Evolutionary conservation across 129 eudicot species (phyloP), one percentile per base, ranked within the genome.

Genomic region (Smallanthus sonchifolius): DNA sequence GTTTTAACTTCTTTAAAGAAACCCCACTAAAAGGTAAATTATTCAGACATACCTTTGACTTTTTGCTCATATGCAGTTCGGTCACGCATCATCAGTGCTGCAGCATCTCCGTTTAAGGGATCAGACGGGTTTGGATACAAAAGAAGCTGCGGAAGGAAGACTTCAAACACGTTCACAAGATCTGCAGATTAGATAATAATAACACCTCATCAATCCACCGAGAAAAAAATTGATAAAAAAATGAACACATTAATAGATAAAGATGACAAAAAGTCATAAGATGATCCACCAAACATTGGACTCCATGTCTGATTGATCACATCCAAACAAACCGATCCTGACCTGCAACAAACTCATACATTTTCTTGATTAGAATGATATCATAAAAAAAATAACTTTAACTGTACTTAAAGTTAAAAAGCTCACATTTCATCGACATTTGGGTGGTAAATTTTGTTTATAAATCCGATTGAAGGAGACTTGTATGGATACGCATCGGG

Each of bases 281-380:
- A 32, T 13, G 15, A 61, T 32, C 69, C 83, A 91, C 97, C 97
- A 77, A 91, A 91, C 96, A 92, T 89, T 16, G 97, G 98, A 63
- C 98, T 93, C 98, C 98, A 93, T 28, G 98, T 87, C 78, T 93
- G 96, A 74, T 89, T 92, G 66, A 92, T 92, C 39, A 92, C 98
- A 79, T 92, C 98, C 39, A 92, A 85, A 72, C 98, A 93, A 78
- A 93, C 96, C 39, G 96, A 90, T 38, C 98, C 98, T 15, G 98
- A 93, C 96, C 98, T 93, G 95, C 69, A 83, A 71, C 42, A 11
- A 56, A 52, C 47, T 19, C 61, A 0, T 19, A 64, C 11, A n/a
- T 71, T 39, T 40, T 52, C 8, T 65, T 51, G 39, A 71, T 48
- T 15, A 62, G 47, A 70, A 38, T 63, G 36, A 14, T 4, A 47